Evolutionary conservation across 768 basidiomycete genomes (phyloP), one percentile per base, ranked within the genome.

Genomic region (Mycena galopus): DNA sequence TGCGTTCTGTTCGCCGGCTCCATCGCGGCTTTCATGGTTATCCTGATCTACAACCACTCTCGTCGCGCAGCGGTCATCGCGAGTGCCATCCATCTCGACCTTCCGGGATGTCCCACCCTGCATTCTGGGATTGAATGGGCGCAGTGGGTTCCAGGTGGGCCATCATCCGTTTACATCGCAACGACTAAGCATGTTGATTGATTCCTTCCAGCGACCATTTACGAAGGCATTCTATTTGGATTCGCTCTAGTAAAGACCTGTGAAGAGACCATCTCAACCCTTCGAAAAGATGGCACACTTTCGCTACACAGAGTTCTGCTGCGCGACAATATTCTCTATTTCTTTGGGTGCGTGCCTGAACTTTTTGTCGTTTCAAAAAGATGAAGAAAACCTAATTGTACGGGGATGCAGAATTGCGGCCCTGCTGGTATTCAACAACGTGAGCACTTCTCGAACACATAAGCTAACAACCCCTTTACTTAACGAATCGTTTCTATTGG

Each of bases 301-400:
- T 80, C 82, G 9, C 69, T 88, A 7, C 82, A 81, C 50, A 73
- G 73, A 1, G 42, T 87, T 16, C 67, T 88, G 1, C 55, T 88
- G n/a, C 78, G 84, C 2, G 86, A 87, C 67, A 87, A 87, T 65
- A 75, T 86, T 10, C 58, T 84, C 3, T 87, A 88, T 75, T 88
- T 88, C 71, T 80, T 86, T 29, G 82, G 81, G 86, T 86, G 44
- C 57, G 76, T 75, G 7, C 0, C 6, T 44, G 25, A 32, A 19
- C 42, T 25, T 58, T 16, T 19, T 42, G n/a, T n/a, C n/a, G n/a
- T n/a, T n/a, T n/a, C n/a, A n/a, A n/a, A n/a, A n/a, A n/a, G n/a
- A n/a, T 25, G n/a, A 2, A 58, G 25, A 35, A 4, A 5, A 12
- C 2, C 30, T 35, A 42, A 42, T 58, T 58, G 16, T 39, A n/a